Evolutionary conservation across 169 alveolate genomes (phyloP).

Genomic region (Amoebophrya sp.): DNA sequence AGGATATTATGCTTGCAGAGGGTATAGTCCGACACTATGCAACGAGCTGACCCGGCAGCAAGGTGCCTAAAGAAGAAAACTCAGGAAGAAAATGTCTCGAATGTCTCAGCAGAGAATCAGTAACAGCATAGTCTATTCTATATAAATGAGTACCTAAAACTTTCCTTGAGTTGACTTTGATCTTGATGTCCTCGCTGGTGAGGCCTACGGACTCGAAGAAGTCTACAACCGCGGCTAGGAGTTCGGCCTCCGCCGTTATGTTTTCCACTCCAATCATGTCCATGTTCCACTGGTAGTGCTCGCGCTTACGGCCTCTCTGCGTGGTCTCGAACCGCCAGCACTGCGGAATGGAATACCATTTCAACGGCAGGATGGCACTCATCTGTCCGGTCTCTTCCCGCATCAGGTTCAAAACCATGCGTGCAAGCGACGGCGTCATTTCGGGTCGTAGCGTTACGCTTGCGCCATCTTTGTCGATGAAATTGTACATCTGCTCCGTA

Average conservation of each 20-base stretch:
- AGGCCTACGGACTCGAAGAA: constrained; percentile 45
- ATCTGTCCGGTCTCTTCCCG: constrained; percentile 43
- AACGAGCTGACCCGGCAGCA: too few relatives aligned
- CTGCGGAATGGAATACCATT: constrained; percentile 50
- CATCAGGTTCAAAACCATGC: constrained; percentile 48
- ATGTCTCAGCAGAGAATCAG: too few relatives aligned
- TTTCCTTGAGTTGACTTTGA: constrained; percentile 47
- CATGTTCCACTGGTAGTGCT: constrained; percentile 39
- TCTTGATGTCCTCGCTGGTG: constrained; percentile 37
- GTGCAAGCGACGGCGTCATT: constrained; percentile 49
- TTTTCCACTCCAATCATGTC: not conserved
- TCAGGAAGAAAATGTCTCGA: too few relatives aligned
- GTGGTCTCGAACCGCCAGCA: constrained; percentile 53
- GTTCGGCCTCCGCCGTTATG: constrained; percentile 43
- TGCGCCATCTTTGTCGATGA: constrained; percentile 47
- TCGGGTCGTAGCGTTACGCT: constrained; percentile 49
- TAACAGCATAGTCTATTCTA: too few relatives aligned
- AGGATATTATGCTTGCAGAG: too few relatives aligned
- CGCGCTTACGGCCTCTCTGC: constrained; percentile 42
- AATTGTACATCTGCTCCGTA: constrained; percentile 52
- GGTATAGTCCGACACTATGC: too few relatives aligned
- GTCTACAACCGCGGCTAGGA: constrained; percentile 39
- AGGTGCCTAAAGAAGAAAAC: too few relatives aligned
- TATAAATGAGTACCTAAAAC: too few relatives aligned
- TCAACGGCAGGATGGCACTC: constrained; percentile 32